A percentile compares a stretch with the other conserved stretches of the same genome.
Conservation (phyloP, 1,139 yeast genomes). For the Insectozyma bohioensis region DNA sequence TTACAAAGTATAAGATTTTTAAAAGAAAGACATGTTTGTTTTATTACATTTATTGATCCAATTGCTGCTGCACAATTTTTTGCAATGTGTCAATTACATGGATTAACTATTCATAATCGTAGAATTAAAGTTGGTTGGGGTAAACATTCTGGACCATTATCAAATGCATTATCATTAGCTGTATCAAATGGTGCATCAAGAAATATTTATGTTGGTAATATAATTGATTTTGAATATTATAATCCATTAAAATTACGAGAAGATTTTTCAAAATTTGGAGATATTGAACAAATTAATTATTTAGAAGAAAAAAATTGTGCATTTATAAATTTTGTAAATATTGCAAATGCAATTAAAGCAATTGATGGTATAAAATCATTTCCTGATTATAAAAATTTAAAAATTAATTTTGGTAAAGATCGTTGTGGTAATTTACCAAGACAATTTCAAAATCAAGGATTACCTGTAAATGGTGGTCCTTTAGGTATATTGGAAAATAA, state of each 20-base stretch:
- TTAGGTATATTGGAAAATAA: constrained; percentile 16
- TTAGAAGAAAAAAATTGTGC: constrained; percentile 80
- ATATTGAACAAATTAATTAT: constrained; percentile 76
- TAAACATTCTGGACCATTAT: constrained; percentile 85
- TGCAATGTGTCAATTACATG: constrained; percentile 83
- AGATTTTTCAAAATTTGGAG: constrained; percentile 75
- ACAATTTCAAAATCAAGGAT: constrained; percentile 37
- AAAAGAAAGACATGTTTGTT: constrained; percentile 83
- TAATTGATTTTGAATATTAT: constrained; percentile 48
- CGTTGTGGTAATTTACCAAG: constrained; percentile 86
- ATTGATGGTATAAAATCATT: constrained; percentile 59
- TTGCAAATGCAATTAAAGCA: constrained; percentile 81
- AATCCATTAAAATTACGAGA: constrained; percentile 55
- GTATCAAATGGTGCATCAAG: constrained; percentile 95
- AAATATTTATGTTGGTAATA: constrained; percentile 83
- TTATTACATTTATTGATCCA: constrained; percentile 88
- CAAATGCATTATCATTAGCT: constrained; percentile 77
- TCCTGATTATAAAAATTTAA: constrained; percentile 57
- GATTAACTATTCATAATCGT: constrained; percentile 75
- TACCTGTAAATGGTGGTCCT: constrained; percentile 12
- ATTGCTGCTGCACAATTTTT: constrained; percentile 92
- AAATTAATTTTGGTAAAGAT: constrained; percentile 85
- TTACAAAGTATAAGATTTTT: constrained; percentile 72
- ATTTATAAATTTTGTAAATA: constrained; percentile 75
- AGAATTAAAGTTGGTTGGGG: constrained; percentile 96